Percentiles rank a stretch among this genome's conserved stretches.
Evolutionary conservation across 805 yeast species (phyloP).

Genomic region (Metschnikowia rubicola): DNA sequence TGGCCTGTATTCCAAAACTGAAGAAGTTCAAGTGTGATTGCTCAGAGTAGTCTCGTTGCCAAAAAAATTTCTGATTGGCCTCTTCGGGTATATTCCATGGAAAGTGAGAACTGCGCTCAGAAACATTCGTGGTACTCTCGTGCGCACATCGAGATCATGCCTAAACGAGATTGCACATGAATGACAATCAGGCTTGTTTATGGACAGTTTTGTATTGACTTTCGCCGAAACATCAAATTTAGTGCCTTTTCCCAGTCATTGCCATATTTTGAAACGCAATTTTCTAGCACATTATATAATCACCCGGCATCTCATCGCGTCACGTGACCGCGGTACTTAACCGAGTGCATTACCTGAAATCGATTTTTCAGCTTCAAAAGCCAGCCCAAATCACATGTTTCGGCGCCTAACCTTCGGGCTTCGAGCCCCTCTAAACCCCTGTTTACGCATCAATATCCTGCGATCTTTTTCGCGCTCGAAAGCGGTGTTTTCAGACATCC

Average conservation of each 20-base stretch:
- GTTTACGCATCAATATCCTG: neutral
- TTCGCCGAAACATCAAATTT: neutral
- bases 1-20: too few relatives aligned
- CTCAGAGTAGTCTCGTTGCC: too few relatives aligned
- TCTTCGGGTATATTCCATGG: too few relatives aligned
- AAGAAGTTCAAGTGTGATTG: too few relatives aligned
- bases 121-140: too few relatives aligned
- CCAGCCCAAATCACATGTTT: neutral
- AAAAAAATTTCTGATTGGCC: too few relatives aligned
- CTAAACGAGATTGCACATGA: too few relatives aligned
- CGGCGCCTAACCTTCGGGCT: neutral
- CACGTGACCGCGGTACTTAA: neutral
- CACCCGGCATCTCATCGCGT: neutral
- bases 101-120: too few relatives aligned
- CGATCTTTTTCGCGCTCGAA: constrained; percentile 3
- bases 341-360: neutral
- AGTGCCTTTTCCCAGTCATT: neutral
- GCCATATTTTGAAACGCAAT: neutral
- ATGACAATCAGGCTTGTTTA: too few relatives aligned
- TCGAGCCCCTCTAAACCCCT: neutral
- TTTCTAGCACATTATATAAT: neutral
- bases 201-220: too few relatives aligned
- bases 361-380: neutral
- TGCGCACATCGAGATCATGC: too few relatives aligned
- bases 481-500: neutral